Conservation (phyloP, 192 early-diverging fungal species). For the Podila epicladia region DNA sequence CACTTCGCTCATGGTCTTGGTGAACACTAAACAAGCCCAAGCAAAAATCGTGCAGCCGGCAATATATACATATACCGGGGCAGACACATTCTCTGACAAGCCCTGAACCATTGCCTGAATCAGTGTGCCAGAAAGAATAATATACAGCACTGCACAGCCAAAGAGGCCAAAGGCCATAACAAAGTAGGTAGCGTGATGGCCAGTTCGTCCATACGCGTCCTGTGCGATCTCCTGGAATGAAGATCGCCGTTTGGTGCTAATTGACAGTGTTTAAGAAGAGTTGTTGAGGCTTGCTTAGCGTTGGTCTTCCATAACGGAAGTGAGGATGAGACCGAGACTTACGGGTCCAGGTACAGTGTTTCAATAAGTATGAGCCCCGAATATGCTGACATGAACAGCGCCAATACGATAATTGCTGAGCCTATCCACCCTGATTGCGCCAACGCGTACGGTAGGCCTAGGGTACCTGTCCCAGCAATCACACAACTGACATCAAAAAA, state of each 20-base stretch:
- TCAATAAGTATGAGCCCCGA: slow-evolving; percentile 63
- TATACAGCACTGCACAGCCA: slow-evolving; percentile 70
- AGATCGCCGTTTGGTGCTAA: slow-evolving; percentile 56
- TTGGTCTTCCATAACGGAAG: neutral
- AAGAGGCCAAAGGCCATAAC: slow-evolving; percentile 70
- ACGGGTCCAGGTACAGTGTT: slow-evolving; percentile 58
- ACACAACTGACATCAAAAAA: slow-evolving; percentile 52
- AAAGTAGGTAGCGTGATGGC: slow-evolving; percentile 65
- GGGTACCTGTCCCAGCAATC: slow-evolving; percentile 64
- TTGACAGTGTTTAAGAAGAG: neutral
- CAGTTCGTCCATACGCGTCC: slow-evolving; percentile 69
- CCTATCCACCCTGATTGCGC: slow-evolving; percentile 68
- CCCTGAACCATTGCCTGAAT: slow-evolving; percentile 62
- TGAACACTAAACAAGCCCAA: slow-evolving; percentile 69
- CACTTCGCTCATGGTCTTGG: slow-evolving; percentile 82
- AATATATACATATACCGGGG: slow-evolving; percentile 65
- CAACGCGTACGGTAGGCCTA: slow-evolving; percentile 66
- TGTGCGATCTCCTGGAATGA: slow-evolving; percentile 73
- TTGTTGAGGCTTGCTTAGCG: neutral
- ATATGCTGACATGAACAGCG: slow-evolving; percentile 61
- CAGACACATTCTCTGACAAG: slow-evolving; percentile 48
- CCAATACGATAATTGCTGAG: slow-evolving; percentile 48
- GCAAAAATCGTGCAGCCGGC: slow-evolving; percentile 65
- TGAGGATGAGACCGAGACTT: slow-evolving; percentile 7
- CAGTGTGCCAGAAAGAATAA: slow-evolving; percentile 75